A percentile compares a stretch with the other conserved stretches of the same genome.
Conservation (phyloP, 441 rosid species). For the Cnidoscolus chayamansa region DNA sequence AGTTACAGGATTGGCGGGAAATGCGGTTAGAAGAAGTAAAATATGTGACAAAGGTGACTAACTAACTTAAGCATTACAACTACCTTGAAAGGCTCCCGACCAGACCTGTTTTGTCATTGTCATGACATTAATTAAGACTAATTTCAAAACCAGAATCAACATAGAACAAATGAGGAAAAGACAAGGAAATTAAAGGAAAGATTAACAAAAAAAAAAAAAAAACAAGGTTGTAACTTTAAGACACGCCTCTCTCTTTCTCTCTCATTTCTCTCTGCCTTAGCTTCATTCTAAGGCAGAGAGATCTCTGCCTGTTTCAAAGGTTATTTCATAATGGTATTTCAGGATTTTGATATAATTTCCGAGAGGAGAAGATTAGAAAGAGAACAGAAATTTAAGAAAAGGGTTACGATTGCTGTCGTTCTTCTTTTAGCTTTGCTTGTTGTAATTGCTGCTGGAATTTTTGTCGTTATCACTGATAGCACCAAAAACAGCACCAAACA, state of each 20-base stretch:
- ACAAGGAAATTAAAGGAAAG: no score
- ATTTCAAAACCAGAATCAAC: constrained; percentile 14
- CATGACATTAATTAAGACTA: constrained; percentile 28
- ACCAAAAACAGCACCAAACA: constrained; percentile 3
- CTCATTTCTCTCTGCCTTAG: constrained; percentile 58
- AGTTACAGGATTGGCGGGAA: no score
- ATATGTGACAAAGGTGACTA: constrained; percentile 1
- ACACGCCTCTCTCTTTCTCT: neutral
- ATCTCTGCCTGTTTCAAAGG: constrained; percentile 30
- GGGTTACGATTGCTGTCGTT: constrained; percentile 39
- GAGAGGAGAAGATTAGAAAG: constrained; percentile 62
- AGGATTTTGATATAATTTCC: constrained; percentile 70
- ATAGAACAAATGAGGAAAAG: neutral
- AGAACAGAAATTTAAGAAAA: constrained; percentile 43
- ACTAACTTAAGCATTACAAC: constrained; percentile 29
- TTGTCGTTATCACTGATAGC: constrained; percentile 28
- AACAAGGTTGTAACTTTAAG: neutral
- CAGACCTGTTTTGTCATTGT: constrained; percentile 33
- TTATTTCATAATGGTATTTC: constrained; percentile 51
- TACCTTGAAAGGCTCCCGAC: constrained; percentile 64
- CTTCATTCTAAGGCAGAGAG: constrained; percentile 64
- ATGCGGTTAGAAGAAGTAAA: no score
- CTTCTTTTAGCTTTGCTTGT: constrained; percentile 35
- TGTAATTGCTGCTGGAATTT: constrained; percentile 36
- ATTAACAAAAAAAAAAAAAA: constrained; percentile 4